phyloP scores from a whole-genome alignment of 179 eudicot species.

The Patellifolia procumbens region DNA sequence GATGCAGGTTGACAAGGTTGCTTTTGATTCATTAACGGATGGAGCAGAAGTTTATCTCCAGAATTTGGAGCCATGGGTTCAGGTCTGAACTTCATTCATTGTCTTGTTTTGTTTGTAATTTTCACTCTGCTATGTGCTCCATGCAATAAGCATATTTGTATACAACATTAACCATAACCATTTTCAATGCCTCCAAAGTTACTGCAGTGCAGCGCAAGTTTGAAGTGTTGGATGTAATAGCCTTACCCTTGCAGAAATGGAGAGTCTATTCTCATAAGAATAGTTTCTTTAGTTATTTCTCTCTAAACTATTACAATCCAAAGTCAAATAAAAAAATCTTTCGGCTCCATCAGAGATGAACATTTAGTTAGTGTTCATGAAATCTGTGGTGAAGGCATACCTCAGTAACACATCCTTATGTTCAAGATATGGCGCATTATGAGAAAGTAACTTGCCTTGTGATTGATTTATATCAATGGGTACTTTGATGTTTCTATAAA shows the following conservation, averaged over 20 bases:
- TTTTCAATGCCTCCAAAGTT: neutral
- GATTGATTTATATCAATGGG: conserved; percentile 1
- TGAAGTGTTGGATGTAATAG: neutral
- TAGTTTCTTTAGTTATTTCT: conserved; percentile 7
- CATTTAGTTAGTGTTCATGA: neutral
- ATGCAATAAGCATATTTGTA: neutral
- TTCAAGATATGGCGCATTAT: neutral
- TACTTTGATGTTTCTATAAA: neutral
- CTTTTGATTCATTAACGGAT: conserved; percentile 80
- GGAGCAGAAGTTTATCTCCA: conserved; percentile 84
- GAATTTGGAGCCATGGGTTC: conserved; percentile 97
- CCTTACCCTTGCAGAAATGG: neutral
- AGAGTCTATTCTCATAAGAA: neutral
- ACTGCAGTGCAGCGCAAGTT: neutral
- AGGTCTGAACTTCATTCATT: conserved; percentile 46
- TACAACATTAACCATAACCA: neutral
- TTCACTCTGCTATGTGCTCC: neutral
- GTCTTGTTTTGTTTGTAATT: neutral
- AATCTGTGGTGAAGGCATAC: neutral
- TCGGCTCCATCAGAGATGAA: neutral
- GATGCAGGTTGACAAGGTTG: conserved; percentile 82
- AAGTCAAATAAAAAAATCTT: neutral
- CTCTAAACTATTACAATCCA: neutral
- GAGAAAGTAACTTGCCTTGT: neutral
- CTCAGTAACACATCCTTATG: neutral